Conservation (phyloP, 2,329 filamentous ascomycete genomes). For the Aspergillus tanneri region DNA sequence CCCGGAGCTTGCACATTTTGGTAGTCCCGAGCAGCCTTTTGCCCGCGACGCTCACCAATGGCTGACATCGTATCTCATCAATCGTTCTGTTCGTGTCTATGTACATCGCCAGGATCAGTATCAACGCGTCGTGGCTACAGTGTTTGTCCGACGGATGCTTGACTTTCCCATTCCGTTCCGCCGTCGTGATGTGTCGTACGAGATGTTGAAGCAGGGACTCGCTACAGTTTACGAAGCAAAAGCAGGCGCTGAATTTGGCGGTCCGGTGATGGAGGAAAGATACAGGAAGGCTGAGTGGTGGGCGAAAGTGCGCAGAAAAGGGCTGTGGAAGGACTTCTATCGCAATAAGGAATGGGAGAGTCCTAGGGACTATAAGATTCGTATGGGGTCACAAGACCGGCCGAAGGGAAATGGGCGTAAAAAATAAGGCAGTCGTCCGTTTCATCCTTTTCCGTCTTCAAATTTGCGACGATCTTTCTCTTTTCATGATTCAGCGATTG, state of each 20-base stretch:
- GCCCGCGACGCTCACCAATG: conserved; percentile 77
- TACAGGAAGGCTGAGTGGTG: conserved; percentile 50
- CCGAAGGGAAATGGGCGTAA: conserved; percentile 18
- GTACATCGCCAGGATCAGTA: conserved; percentile 89
- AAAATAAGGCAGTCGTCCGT: conserved; percentile 4
- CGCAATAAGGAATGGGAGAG: conserved; percentile 68
- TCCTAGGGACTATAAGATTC: conserved; percentile 80
- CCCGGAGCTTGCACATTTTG: conserved; percentile 90
- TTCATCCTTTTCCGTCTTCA: not conserved
- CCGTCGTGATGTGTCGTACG: conserved; percentile 76
- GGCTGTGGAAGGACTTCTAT: conserved; percentile 68
- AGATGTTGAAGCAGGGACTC: conserved; percentile 81
- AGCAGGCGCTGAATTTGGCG: conserved; percentile 82
- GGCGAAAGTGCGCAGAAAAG: conserved; percentile 64
- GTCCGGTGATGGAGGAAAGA: conserved; percentile 53
- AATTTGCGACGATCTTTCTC: not conserved
- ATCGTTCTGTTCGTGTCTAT: conserved; percentile 74
- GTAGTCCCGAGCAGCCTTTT: conserved; percentile 79
- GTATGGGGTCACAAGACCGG: conserved; percentile 47
- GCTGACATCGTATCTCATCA: conserved; percentile 70
- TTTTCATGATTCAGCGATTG: conserved; percentile 7
- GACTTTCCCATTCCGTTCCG: conserved; percentile 48
- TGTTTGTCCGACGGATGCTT: conserved; percentile 63
- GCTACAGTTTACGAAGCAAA: conserved; percentile 96
- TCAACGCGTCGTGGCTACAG: conserved; percentile 82